phyloP scores from a whole-genome alignment of 768 basidiomycete genomes.

The Cystobasidium onofrii region DNA sequence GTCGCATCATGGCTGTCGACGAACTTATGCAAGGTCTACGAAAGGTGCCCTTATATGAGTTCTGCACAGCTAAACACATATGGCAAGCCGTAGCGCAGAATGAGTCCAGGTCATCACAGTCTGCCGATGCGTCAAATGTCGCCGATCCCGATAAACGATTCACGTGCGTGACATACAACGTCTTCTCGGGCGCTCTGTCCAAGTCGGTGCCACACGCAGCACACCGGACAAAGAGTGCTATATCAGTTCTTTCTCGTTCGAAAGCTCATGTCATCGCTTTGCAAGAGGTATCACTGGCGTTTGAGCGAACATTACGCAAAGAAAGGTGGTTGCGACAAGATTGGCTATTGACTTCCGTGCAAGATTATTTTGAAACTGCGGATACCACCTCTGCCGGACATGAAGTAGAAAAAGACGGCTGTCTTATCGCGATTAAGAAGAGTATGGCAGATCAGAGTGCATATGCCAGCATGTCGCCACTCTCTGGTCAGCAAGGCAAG shows the following conservation, averaged over 20 bases:
- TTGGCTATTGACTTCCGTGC: constrained; percentile 13
- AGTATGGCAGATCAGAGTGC: neutral
- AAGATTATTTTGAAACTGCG: constrained; percentile 28
- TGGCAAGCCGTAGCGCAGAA: neutral
- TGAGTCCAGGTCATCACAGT: neutral
- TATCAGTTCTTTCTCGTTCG: neutral
- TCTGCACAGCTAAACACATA: neutral
- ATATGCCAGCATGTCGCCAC: neutral
- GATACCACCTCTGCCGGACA: neutral
- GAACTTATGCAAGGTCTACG: neutral
- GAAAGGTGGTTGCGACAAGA: constrained; percentile 18
- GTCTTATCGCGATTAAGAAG: constrained; percentile 21
- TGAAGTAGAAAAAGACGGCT: constrained; percentile 31
- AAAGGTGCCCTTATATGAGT: neutral
- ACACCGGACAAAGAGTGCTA: neutral
- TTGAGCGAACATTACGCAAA: constrained; percentile 1
- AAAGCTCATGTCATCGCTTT: constrained; percentile 31
- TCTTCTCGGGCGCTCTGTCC: constrained; percentile 14
- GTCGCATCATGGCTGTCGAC: neutral
- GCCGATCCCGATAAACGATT: neutral
- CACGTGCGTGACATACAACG: constrained; percentile 26
- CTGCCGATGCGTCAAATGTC: neutral
- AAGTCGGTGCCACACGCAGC: constrained; percentile 3
- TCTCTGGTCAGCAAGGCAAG: constrained; percentile 31
- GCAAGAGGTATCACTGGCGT: constrained; percentile 32